phyloP scores from a whole-genome alignment of 257 asterid species.

The Jacaranda copaia region DNA sequence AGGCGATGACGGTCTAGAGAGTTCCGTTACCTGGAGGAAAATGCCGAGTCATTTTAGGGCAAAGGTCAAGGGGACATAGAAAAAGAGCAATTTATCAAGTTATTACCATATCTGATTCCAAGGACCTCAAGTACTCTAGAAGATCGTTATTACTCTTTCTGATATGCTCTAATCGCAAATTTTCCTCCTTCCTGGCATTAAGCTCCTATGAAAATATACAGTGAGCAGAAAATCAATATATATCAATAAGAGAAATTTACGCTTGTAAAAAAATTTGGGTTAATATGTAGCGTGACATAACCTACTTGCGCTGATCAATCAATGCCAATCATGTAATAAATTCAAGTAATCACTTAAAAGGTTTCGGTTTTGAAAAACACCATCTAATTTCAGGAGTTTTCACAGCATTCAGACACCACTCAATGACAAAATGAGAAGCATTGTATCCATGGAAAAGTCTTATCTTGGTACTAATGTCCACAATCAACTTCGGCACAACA shows the following conservation, averaged over 20 bases:
- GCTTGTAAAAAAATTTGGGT: background rate
- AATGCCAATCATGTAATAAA: background rate
- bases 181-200: constrained; percentile 64
- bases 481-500: background rate
- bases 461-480: too few species aligned
- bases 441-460: too few species aligned
- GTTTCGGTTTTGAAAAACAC: background rate
- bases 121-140: constrained; percentile 83
- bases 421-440: too few species aligned
- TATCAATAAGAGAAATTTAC: constrained; percentile 1
- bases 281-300: background rate
- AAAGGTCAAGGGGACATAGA: background rate
- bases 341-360: background rate
- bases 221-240: constrained; percentile 29
- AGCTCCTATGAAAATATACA: constrained; percentile 64
- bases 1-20: constrained; percentile 84
- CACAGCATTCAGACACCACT: too few species aligned
- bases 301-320: background rate
- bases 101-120: constrained; percentile 92
- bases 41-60: background rate
- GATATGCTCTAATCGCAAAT: constrained; percentile 64
- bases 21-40: constrained; percentile 72
- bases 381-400: too few species aligned
- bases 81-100: background rate
- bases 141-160: constrained; percentile 71